A percentile compares a stretch with the other conserved stretches of the same genome.
Evolutionary conservation across 2,329 filamentous ascomycete species (phyloP).

Genomic region (Xylaria sp.): DNA sequence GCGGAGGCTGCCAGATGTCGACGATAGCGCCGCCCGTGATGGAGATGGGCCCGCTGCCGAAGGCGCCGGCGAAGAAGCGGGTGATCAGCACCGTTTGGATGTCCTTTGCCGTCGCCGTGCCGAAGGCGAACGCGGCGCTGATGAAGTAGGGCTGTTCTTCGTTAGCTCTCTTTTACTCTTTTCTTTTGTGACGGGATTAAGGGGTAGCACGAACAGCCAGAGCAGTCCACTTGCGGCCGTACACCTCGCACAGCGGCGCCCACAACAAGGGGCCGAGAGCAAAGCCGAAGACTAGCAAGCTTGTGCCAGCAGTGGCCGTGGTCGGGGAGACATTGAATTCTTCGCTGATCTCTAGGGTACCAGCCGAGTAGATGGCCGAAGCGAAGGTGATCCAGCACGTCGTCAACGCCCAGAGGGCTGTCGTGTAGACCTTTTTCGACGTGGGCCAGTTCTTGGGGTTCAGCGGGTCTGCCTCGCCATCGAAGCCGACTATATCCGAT

Average conservation of each 20-base stretch:
- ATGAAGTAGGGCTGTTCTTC: background rate
- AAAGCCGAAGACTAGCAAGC: background rate
- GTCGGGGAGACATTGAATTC: background rate
- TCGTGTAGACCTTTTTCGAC: background rate
- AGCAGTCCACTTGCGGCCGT: constrained; percentile 6
- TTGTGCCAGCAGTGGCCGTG: background rate
- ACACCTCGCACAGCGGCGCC: background rate
- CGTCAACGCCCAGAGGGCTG: constrained; percentile 1
- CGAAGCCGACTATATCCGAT: background rate
- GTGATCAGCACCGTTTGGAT: constrained; percentile 4
- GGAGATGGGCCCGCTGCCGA: background rate
- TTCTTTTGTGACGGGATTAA: background rate
- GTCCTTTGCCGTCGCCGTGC: background rate
- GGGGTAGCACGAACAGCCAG: background rate
- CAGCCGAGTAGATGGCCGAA: background rate
- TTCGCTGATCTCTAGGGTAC: background rate
- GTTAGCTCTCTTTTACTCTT: background rate
- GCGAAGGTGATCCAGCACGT: constrained; percentile 1
- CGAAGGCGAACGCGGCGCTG: background rate
- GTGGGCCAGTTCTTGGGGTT: constrained; percentile 2
- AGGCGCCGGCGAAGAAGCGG: background rate
- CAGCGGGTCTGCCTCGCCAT: background rate
- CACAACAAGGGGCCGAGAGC: background rate
- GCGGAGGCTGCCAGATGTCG: background rate
- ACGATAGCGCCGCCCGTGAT: background rate